phyloP scores from a whole-genome alignment of 768 basidiomycete species.

The Hypholoma sublateritium region DNA sequence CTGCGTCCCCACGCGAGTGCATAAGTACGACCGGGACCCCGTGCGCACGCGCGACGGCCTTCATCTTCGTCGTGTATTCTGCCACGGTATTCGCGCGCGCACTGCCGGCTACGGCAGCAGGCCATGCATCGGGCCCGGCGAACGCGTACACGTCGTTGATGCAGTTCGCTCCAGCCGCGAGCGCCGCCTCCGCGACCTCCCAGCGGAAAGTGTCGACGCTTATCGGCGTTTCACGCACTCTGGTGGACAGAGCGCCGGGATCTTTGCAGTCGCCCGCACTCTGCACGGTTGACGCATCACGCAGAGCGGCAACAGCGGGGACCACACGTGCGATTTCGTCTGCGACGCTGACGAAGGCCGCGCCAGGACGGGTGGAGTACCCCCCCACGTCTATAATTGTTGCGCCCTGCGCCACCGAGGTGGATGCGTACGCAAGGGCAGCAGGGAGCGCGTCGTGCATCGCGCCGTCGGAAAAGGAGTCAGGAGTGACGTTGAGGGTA shows the following conservation, averaged over 20 bases:
- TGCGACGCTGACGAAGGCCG: conserved; percentile 58
- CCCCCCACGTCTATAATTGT: conserved; percentile 92
- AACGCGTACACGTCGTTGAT: conserved; percentile 93
- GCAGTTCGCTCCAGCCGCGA: conserved; percentile 84
- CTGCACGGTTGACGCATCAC: conserved; percentile 36
- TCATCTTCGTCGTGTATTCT: conserved; percentile 58
- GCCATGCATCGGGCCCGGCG: conserved; percentile 56
- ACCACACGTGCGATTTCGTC: conserved; percentile 77
- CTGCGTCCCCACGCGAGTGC: conserved; percentile 90
- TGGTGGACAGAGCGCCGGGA: conserved; percentile 21
- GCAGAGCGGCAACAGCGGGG: conserved; percentile 46
- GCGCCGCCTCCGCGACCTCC: conserved; percentile 70
- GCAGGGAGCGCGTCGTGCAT: conserved; percentile 47
- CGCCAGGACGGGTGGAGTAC: conserved; percentile 87
- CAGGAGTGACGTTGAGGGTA: conserved; percentile 90
- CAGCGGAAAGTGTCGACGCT: conserved; percentile 91
- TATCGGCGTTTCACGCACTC: conserved; percentile 43
- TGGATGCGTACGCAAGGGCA: conserved; percentile 52
- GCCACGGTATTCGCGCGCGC: conserved; percentile 29
- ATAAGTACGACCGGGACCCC: conserved; percentile 86
- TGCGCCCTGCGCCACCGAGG: conserved; percentile 56
- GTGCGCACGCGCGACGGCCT: conserved; percentile 56
- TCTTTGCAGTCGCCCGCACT: not conserved
- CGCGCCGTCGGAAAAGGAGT: conserved; percentile 93
- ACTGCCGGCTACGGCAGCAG: conserved; percentile 8